phyloP scores from a whole-genome alignment of 192 early-diverging fungal species.

The Coemansia umbellata region DNA sequence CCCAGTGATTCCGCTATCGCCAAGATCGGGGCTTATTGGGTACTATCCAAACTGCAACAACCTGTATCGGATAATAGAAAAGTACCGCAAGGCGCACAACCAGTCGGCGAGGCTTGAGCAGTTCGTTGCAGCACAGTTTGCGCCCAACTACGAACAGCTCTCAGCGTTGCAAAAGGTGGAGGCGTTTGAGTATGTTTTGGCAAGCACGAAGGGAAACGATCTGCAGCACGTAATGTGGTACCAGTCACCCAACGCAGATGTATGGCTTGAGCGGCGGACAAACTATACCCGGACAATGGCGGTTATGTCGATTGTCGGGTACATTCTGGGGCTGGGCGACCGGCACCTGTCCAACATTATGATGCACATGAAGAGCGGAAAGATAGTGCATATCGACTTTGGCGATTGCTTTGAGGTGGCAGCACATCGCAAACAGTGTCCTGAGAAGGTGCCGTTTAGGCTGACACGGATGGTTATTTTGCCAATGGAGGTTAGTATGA shows the following conservation, averaged over 20 bases:
- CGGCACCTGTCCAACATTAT: constrained; percentile 95
- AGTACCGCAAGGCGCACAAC: constrained; percentile 78
- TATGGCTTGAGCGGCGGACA: constrained; percentile 91
- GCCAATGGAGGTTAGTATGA: constrained; percentile 96
- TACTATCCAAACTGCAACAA: constrained; percentile 91
- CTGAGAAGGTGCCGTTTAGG: constrained; percentile 94
- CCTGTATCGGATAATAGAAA: constrained; percentile 77
- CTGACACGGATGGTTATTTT: constrained; percentile 93
- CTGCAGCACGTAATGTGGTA: constrained; percentile 91
- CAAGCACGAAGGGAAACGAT: constrained; percentile 88
- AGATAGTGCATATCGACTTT: constrained; percentile 97
- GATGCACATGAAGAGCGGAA: constrained; percentile 82
- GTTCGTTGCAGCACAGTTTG: constrained; percentile 78
- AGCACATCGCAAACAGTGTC: constrained; percentile 88
- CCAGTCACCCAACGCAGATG: constrained; percentile 92
- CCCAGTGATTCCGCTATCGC: constrained; percentile 90
- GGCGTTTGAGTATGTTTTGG: constrained; percentile 89
- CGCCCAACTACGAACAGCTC: constrained; percentile 86
- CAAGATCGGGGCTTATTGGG: constrained; percentile 91
- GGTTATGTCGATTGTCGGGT: constrained; percentile 98
- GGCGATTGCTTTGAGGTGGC: constrained; percentile 98
- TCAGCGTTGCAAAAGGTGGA: constrained; percentile 87
- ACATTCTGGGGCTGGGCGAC: constrained; percentile 96
- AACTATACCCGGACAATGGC: constrained; percentile 94
- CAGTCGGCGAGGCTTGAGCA: constrained; percentile 86